phyloP scores from a whole-genome alignment of 768 basidiomycete species.

The Zangia roseola region DNA sequence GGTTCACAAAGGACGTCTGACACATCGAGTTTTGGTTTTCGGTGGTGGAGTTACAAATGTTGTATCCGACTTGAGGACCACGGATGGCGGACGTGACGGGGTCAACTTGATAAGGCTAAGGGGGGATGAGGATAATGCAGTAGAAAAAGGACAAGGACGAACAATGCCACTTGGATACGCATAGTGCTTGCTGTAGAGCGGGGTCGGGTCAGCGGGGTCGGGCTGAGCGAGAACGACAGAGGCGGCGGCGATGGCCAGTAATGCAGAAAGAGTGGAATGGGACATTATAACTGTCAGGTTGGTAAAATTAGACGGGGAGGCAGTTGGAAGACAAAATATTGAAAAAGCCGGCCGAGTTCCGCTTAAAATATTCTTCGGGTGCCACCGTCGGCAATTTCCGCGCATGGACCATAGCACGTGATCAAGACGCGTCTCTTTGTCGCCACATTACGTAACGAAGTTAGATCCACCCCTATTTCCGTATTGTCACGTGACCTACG shows the following conservation, averaged over 20 bases:
- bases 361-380: constrained; percentile 25
- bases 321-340: neutral
- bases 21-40: constrained; percentile 60
- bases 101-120: constrained; percentile 53
- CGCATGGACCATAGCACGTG: constrained; percentile 31
- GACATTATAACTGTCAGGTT: no score
- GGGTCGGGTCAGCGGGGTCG: constrained; percentile 43
- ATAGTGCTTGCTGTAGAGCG: constrained; percentile 47
- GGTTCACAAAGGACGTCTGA: constrained; percentile 70
- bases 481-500: constrained; percentile 19
- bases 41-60: constrained; percentile 66
- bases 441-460: no score
- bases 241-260: constrained; percentile 24
- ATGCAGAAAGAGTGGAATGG: no score
- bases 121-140: neutral
- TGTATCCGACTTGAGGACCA: constrained; percentile 64
- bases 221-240: constrained; percentile 32
- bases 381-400: constrained; percentile 4
- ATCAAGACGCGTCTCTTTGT: constrained; percentile 43
- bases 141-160: constrained; percentile 6
- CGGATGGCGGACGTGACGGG: constrained; percentile 39
- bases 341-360: neutral
- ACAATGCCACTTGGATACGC: constrained; percentile 46
- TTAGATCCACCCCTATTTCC: constrained; percentile 4
- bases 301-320: constrained; percentile 2